A percentile compares a stretch with the other conserved stretches of the same genome.
Evolutionary conservation across 139 green algal genomes (phyloP).

Genomic region (Picochlorum costavermella): DNA sequence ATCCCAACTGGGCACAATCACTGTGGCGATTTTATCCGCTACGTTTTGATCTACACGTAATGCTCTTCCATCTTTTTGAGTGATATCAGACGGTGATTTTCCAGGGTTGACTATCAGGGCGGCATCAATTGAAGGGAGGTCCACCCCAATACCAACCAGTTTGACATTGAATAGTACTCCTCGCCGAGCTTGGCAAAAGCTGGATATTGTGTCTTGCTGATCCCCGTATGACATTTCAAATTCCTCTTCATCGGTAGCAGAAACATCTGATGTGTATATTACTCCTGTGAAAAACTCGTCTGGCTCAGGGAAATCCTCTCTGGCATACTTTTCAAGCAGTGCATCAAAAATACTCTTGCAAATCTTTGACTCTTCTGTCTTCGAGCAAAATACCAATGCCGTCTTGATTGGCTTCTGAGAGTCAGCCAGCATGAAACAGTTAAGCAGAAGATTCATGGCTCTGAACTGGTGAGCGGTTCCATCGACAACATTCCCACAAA

Average conservation of each 20-base stretch:
- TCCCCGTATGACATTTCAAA: not conserved
- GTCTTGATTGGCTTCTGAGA: not conserved
- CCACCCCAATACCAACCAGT: conserved; percentile 1
- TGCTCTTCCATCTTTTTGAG: not conserved
- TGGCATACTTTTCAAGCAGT: not conserved
- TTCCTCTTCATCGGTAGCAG: not conserved
- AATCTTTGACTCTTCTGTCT: not conserved
- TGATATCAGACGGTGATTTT: not conserved
- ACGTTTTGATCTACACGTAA: not conserved
- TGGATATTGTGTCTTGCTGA: not conserved
- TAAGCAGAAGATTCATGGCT: not conserved
- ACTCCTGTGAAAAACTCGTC: not conserved
- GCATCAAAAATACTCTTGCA: not conserved
- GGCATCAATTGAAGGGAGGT: conserved; percentile 1
- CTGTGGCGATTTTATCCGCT: not conserved
- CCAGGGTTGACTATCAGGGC: not conserved
- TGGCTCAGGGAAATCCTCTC: not conserved
- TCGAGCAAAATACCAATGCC: not conserved
- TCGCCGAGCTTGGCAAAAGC: not conserved
- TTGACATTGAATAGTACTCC: conserved; percentile 8
- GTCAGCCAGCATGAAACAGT: not conserved
- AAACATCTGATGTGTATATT: not conserved
- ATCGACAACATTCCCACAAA: not conserved
- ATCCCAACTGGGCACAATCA: not conserved
- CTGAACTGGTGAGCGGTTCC: not conserved